phyloP scores from a whole-genome alignment of 352 stramenopile genomes.

The Pythium sp. region DNA sequence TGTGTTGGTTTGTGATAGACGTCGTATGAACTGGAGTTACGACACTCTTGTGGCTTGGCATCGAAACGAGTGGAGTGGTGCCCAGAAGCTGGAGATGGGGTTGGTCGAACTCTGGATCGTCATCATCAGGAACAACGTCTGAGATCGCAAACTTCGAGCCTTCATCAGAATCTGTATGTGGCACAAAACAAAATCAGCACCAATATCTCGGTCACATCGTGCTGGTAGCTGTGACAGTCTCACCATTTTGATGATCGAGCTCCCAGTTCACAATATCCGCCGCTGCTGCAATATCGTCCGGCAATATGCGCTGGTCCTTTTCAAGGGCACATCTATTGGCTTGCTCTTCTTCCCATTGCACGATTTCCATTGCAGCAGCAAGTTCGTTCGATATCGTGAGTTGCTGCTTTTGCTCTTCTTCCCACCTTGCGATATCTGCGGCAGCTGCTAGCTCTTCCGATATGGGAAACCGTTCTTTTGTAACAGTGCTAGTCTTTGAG shows the following conservation, averaged over 20 bases:
- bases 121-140: slow-evolving; percentile 2
- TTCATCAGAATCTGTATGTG: too few relatives aligned
- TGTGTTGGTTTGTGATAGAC: background rate
- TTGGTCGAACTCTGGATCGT: background rate
- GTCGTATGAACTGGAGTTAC: background rate
- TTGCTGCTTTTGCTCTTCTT: slow-evolving; percentile 30
- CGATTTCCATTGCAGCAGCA: slow-evolving; percentile 15
- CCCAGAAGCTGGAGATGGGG: slow-evolving; percentile 17
- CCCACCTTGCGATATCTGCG: slow-evolving; percentile 45
- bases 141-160: background rate
- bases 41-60: background rate
- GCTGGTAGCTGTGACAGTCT: background rate
- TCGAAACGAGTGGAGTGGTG: background rate
- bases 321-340: background rate
- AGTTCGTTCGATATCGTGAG: slow-evolving; percentile 17
- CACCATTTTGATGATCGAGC: slow-evolving; percentile 12
- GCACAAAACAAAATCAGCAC: background rate
- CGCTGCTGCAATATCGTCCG: slow-evolving; percentile 36
- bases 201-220: background rate
- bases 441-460: slow-evolving; percentile 36
- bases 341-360: slow-evolving; percentile 17
- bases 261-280: slow-evolving; percentile 30
- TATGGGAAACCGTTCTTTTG: slow-evolving; percentile 10
- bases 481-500: background rate
- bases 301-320: slow-evolving; percentile 17